Evolutionary conservation across 441 rosid species (phyloP).

Genomic region (Corymbia calophylla): DNA sequence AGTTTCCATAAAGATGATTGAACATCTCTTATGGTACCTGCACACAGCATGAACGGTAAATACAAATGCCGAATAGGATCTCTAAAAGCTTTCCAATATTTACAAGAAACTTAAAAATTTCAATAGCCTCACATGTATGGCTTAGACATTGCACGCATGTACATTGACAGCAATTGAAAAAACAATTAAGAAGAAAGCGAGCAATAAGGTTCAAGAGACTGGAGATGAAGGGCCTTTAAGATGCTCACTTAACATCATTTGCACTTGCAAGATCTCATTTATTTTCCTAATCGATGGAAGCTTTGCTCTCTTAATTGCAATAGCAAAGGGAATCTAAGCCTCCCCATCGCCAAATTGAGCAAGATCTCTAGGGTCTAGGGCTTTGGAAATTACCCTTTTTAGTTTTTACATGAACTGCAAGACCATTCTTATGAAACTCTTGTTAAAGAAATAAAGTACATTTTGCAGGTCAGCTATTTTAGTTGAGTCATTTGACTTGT

Average conservation of each 20-base stretch:
- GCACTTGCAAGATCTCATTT: background rate
- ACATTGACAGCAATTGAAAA: background rate
- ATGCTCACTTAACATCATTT: background rate
- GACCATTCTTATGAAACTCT: background rate
- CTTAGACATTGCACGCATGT: background rate
- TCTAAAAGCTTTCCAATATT: too few species aligned
- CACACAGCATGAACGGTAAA: too few species aligned
- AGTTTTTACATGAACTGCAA: background rate
- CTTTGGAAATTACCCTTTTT: fast-evolving
- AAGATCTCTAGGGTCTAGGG: background rate
- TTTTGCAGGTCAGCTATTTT: fast-evolving
- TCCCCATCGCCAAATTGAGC: background rate
- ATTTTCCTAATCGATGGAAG: background rate
- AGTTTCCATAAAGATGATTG: too few species aligned
- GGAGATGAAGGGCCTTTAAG: background rate
- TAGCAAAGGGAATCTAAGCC: background rate
- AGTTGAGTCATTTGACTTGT: background rate
- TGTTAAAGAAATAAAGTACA: background rate
- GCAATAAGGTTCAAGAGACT: fast-evolving
- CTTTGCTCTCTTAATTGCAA: background rate
- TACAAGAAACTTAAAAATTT: fast-evolving
- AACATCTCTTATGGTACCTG: too few species aligned
- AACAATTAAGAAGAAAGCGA: background rate
- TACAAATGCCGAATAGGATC: fast-evolving
- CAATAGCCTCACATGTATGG: fast-evolving